phyloP scores from a whole-genome alignment of 352 stramenopile species.

The Phytophthora brassicae region DNA sequence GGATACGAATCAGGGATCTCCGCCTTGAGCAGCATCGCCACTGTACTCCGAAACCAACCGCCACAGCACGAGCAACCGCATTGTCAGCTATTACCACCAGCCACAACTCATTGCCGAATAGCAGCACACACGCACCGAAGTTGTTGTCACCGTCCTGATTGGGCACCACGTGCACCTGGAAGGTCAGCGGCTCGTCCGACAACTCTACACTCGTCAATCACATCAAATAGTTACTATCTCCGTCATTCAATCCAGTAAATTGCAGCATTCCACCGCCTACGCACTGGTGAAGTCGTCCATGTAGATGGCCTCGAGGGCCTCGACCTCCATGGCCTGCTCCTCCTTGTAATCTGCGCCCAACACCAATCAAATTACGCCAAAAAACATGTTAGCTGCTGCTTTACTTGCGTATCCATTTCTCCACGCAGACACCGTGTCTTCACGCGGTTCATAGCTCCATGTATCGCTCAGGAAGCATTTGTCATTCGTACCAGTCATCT shows the following conservation, averaged over 20 bases:
- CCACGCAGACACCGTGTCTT: neutral
- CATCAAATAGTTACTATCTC: neutral
- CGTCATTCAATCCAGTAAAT: neutral
- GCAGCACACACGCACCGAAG: conserved; percentile 47
- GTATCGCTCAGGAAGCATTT: neutral
- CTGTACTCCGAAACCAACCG: conserved; percentile 24
- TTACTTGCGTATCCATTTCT: neutral
- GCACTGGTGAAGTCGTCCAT: conserved; percentile 89
- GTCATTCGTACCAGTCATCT: conserved; percentile 68
- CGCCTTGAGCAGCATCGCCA: conserved; percentile 74
- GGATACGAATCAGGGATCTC: conserved; percentile 80
- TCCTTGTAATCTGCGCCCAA: conserved; percentile 77
- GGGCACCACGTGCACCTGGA: conserved; percentile 79
- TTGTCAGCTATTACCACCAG: neutral
- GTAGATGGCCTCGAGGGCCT: conserved; percentile 89
- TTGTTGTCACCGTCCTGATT: conserved; percentile 87
- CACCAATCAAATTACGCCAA: conserved; percentile 6
- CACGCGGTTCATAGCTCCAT: neutral
- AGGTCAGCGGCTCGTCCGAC: conserved; percentile 69
- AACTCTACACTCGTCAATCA: conserved; percentile 54
- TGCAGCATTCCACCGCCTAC: conserved; percentile 15
- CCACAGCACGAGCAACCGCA: neutral
- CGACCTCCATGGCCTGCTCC: conserved; percentile 88
- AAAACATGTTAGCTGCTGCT: neutral
- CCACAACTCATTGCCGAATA: neutral